Conservation (phyloP, 768 basidiomycete genomes). For the Thelephora ganbajun region DNA sequence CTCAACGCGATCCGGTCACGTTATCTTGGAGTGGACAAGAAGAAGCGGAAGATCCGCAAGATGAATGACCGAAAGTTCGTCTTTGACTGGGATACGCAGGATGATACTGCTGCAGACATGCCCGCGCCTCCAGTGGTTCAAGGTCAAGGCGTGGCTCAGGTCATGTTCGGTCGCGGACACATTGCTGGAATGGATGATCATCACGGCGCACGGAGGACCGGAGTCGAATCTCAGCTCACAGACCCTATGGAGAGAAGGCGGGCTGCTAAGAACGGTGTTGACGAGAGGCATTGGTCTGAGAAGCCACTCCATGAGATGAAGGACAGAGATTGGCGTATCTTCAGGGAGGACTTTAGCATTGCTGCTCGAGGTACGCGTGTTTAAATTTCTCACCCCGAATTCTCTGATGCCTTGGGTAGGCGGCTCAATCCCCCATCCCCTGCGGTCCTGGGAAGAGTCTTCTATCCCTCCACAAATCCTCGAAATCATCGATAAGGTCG, state of each 20-base stretch:
- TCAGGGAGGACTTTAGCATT: constrained; percentile 96
- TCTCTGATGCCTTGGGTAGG: constrained; percentile 28
- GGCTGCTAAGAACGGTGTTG: constrained; percentile 69
- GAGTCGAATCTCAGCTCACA: constrained; percentile 37
- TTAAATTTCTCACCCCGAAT: not conserved
- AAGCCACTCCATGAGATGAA: constrained; percentile 89
- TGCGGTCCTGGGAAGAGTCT: constrained; percentile 88
- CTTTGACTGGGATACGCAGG: constrained; percentile 98
- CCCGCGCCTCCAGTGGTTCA: constrained; percentile 57
- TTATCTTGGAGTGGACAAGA: constrained; percentile 88
- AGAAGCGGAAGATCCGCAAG: constrained; percentile 89
- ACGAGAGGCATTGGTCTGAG: constrained; percentile 97
- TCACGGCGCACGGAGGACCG: constrained; percentile 17
- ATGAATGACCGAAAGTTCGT: constrained; percentile 95
- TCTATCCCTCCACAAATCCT: constrained; percentile 66
- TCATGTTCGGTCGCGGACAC: constrained; percentile 80
- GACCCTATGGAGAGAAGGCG: constrained; percentile 74
- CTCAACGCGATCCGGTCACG: constrained; percentile 76
- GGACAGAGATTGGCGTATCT: constrained; percentile 98
- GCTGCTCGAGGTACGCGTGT: constrained; percentile 63
- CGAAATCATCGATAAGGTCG: constrained; percentile 78
- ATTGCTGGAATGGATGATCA: constrained; percentile 77
- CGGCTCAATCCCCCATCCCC: constrained; percentile 85
- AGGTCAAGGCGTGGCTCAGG: constrained; percentile 60
- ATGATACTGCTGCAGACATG: constrained; percentile 78